Conservation (phyloP, 2,329 filamentous ascomycete species). For the Cladosporium sp. region DNA sequence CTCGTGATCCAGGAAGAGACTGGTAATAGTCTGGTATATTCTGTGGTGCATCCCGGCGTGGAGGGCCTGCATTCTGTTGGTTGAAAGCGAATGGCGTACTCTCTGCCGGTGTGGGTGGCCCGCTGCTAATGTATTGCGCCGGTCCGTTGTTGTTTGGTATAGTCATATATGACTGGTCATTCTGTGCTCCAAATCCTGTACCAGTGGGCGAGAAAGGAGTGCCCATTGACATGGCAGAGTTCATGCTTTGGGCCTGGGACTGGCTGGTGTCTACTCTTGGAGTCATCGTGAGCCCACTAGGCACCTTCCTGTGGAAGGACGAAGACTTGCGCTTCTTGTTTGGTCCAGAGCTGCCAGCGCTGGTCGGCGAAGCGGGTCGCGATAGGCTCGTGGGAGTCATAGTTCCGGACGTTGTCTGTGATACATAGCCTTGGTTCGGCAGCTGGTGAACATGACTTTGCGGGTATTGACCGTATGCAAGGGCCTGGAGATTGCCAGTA, state of each 20-base stretch:
- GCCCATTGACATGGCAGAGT: slow-evolving; percentile 26
- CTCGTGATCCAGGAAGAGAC: slow-evolving; percentile 57
- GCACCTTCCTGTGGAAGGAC: slow-evolving; percentile 55
- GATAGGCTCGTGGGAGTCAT: slow-evolving; percentile 62
- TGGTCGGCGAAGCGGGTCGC: slow-evolving; percentile 66
- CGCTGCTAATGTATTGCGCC: slow-evolving; percentile 27
- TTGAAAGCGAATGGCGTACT: slow-evolving; percentile 23
- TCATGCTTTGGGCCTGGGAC: slow-evolving; percentile 24
- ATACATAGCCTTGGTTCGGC: slow-evolving; percentile 26
- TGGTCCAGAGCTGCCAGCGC: slow-evolving; percentile 56
- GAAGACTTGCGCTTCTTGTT: slow-evolving; percentile 74
- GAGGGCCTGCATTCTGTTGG: slow-evolving; percentile 17
- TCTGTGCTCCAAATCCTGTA: slow-evolving; percentile 6
- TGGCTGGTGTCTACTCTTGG: slow-evolving; percentile 59
- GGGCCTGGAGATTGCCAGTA: slow-evolving; percentile 58
- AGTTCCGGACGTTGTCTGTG: slow-evolving; percentile 40
- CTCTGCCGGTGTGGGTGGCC: slow-evolving; percentile 29
- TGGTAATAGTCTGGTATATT: slow-evolving; percentile 17
- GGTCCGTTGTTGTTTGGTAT: slow-evolving; percentile 25
- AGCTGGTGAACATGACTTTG: slow-evolving; percentile 34
- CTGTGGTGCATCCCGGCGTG: slow-evolving; percentile 20
- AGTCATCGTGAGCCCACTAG: slow-evolving; percentile 76
- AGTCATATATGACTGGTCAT: slow-evolving; percentile 30
- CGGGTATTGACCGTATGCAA: slow-evolving; percentile 37
- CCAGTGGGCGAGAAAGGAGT: slow-evolving; percentile 35